Conservation (phyloP, 1,284 basidiomycete genomes). For the Trametes hirsuta region DNA sequence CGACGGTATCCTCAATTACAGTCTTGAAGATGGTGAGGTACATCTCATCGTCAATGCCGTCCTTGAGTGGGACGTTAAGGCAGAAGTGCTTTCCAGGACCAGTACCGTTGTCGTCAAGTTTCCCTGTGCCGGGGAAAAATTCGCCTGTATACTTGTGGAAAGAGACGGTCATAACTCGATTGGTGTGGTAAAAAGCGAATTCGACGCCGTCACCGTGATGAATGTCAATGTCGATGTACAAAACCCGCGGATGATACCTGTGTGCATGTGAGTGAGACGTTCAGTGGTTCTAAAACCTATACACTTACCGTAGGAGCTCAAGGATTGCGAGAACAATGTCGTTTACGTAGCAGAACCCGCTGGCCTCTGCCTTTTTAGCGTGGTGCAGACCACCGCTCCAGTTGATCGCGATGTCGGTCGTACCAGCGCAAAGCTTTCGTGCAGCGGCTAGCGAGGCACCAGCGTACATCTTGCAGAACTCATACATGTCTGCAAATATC, state of each 20-base stretch:
- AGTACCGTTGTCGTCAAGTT: constrained; percentile 88
- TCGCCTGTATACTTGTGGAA: constrained; percentile 99
- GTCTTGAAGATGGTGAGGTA: constrained; percentile 96
- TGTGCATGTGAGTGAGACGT: neutral
- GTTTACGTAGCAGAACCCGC: constrained; percentile 96
- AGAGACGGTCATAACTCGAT: constrained; percentile 97
- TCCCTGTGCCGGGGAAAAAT: constrained; percentile 97
- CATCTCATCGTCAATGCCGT: constrained; percentile 97
- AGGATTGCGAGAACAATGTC: constrained; percentile 94
- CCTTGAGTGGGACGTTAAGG: constrained; percentile 93
- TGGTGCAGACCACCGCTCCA: constrained; percentile 98
- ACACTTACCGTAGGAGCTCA: constrained; percentile 76
- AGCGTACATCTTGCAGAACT: constrained; percentile 91
- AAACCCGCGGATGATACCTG: constrained; percentile 87
- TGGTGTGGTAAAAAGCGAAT: constrained; percentile 96
- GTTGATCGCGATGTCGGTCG: constrained; percentile 96
- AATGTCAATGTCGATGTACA: constrained; percentile 98
- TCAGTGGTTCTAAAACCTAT: neutral
- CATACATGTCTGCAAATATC: constrained; percentile 90
- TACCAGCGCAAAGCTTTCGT: constrained; percentile 80
- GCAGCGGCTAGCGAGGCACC: constrained; percentile 92
- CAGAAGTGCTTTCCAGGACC: constrained; percentile 93
- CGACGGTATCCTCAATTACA: constrained; percentile 93
- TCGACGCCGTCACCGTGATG: constrained; percentile 98
- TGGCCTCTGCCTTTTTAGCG: constrained; percentile 94